These are phyloP conservation scores for Arctium lappa DNA, from an alignment of 129 eudicot species.

Conservation along the genomic window DNA sequence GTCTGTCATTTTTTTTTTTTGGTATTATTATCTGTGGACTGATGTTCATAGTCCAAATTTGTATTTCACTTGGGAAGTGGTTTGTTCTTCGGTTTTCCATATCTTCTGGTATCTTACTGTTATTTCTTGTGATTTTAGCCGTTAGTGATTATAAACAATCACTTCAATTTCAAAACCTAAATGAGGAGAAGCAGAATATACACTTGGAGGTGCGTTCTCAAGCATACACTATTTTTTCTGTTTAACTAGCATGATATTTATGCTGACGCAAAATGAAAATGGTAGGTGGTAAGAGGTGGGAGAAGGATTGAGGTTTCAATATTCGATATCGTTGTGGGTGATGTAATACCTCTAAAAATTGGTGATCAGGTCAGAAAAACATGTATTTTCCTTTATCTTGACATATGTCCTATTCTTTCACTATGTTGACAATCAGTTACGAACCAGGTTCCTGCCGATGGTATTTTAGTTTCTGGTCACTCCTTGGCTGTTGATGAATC, in stretches of 20 bases:
- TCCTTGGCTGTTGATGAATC: constrained; percentile 92
- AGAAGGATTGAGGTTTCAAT: constrained; percentile 71
- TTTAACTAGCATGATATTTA: constrained; percentile 1
- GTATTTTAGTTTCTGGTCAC: constrained; percentile 75
- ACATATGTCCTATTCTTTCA: not conserved
- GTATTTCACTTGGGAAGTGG: not conserved
- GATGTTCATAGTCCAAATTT: not conserved
- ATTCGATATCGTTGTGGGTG: constrained; percentile 94
- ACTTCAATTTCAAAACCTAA: constrained; percentile 77
- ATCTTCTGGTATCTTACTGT: constrained; percentile 2
- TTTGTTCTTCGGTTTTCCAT: not conserved
- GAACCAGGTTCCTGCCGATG: constrained; percentile 93
- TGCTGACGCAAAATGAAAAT: constrained; percentile 6
- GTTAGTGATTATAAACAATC: constrained; percentile 90
- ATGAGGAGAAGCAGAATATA: constrained; percentile 94
- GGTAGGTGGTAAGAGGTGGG: constrained; percentile 81
- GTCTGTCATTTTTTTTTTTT: not conserved
- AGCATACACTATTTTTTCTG: not conserved
- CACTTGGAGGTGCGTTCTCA: constrained; percentile 69
- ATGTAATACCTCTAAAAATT: constrained; percentile 83
- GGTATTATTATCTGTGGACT: not conserved
- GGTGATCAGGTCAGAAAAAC: constrained; percentile 79
- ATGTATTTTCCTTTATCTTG: not conserved
- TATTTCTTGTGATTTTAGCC: constrained; percentile 48
- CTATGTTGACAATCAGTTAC: constrained; percentile 1